A percentile compares a stretch with the other conserved stretches of the same genome.
These are phyloP conservation scores for Cladosporium oxysporum DNA, from an alignment of 2,329 filamentous ascomycete species.

Conservation along the genomic window DNA sequence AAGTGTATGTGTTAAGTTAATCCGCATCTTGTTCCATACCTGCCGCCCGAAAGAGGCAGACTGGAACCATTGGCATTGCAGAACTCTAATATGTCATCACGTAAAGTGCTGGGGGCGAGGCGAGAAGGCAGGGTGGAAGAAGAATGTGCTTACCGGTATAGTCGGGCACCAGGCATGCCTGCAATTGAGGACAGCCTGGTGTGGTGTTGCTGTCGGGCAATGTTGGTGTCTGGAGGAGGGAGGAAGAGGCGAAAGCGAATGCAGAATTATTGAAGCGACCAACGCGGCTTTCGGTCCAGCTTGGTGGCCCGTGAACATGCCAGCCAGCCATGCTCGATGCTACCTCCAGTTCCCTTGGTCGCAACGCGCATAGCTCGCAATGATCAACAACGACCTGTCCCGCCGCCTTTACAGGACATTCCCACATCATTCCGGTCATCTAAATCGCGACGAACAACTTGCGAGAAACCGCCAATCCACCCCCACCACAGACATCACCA, in stretches of 20 bases:
- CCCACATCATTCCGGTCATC: background rate
- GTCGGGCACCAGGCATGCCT: background rate
- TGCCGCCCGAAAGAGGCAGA: slow-evolving; percentile 8
- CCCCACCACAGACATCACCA: slow-evolving; percentile 21
- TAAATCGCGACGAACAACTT: background rate
- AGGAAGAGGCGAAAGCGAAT: background rate
- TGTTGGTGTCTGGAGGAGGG: slow-evolving; percentile 10
- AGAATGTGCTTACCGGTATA: slow-evolving; percentile 7
- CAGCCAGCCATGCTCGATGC: background rate
- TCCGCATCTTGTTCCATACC: slow-evolving; percentile 45
- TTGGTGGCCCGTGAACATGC: background rate
- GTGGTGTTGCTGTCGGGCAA: background rate
- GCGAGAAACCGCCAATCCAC: background rate
- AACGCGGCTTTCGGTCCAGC: background rate
- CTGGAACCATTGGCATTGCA: slow-evolving; percentile 51
- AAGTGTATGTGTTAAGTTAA: slow-evolving; percentile 48
- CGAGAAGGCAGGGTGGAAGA: background rate
- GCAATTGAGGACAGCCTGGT: background rate
- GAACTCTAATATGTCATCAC: slow-evolving; percentile 52
- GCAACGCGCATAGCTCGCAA: background rate
- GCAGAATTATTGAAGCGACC: background rate
- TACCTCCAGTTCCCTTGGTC: background rate
- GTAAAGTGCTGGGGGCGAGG: background rate
- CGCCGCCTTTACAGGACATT: background rate
- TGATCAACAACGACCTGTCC: background rate